These are phyloP conservation scores for Aurinia saxatilis DNA, from an alignment of 345 rosid species.

Conservation along the genomic window DNA sequence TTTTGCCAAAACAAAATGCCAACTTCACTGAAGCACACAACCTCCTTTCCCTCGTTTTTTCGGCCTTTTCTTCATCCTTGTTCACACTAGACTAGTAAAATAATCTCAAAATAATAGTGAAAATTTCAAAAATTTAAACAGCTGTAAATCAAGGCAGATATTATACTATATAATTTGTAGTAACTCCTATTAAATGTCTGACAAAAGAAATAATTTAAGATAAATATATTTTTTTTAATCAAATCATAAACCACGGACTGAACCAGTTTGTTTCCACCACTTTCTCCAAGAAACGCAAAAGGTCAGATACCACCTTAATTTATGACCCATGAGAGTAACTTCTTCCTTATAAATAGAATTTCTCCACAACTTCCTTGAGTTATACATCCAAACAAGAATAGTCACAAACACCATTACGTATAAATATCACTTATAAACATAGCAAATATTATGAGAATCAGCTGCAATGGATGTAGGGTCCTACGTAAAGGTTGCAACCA, in stretches of 20 bases:
- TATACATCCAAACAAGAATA: background rate
- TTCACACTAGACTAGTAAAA: background rate
- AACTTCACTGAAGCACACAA: conserved; percentile 33
- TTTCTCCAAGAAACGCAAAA: conserved; percentile 30
- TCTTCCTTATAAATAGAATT: conserved; percentile 23
- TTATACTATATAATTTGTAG: too few relatives aligned
- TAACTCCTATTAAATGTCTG: too few relatives aligned
- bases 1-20: conserved; percentile 36
- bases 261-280: conserved; percentile 25
- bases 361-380: conserved; percentile 7
- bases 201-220: background rate
- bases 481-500: conserved; percentile 64
- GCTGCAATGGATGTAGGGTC: conserved; percentile 69
- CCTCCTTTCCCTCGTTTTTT: conserved; percentile 26
- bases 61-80: conserved; percentile 6
- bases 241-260: conserved; percentile 4
- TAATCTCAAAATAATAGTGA: background rate
- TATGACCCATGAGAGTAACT: conserved; percentile 16
- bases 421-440: background rate
- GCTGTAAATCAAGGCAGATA: too few relatives aligned
- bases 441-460: conserved; percentile 34
- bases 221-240: background rate
- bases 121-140: too few relatives aligned
- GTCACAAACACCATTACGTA: background rate
- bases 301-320: conserved; percentile 10